phyloP scores from a whole-genome alignment of 306 rosid genomes.

The Trifolium pratense region DNA sequence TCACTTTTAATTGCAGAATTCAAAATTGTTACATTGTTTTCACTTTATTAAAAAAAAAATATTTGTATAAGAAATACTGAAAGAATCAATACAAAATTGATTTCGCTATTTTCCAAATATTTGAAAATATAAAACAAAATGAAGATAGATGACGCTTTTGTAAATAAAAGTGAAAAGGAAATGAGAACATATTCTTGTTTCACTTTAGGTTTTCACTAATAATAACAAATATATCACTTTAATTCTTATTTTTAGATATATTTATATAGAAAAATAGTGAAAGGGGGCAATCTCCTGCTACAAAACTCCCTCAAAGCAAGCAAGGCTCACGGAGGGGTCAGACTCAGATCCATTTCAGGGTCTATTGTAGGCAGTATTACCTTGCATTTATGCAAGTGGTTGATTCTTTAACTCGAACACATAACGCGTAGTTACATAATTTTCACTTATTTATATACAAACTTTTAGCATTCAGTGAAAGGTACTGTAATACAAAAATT shows the following conservation, averaged over 20 bases:
- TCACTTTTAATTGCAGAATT: too few relatives aligned
- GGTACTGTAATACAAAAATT: not conserved
- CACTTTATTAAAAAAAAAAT: too few relatives aligned
- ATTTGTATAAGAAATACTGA: too few relatives aligned
- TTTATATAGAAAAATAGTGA: conserved; percentile 14
- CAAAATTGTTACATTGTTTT: too few relatives aligned
- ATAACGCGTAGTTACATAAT: not conserved
- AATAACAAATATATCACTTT: not conserved
- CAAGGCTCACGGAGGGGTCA: not conserved
- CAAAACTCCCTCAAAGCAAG: not conserved
- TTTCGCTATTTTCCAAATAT: not conserved
- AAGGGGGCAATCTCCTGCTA: not conserved
- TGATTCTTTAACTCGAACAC: not conserved
- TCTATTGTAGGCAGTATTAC: not conserved
- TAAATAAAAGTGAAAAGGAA: not conserved
- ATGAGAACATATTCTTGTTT: not conserved
- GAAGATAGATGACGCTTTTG: not conserved
- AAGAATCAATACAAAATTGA: not conserved
- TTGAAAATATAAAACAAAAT: not conserved
- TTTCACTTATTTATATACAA: not conserved
- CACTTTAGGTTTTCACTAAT: not conserved
- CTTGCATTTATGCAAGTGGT: conserved; percentile 8
- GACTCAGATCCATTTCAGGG: not conserved
- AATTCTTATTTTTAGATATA: not conserved
- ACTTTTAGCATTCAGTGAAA: not conserved